Base-by-base conservation (phyloP, 2,329 filamentous ascomycete species). In the Calonectria montana region DNA sequence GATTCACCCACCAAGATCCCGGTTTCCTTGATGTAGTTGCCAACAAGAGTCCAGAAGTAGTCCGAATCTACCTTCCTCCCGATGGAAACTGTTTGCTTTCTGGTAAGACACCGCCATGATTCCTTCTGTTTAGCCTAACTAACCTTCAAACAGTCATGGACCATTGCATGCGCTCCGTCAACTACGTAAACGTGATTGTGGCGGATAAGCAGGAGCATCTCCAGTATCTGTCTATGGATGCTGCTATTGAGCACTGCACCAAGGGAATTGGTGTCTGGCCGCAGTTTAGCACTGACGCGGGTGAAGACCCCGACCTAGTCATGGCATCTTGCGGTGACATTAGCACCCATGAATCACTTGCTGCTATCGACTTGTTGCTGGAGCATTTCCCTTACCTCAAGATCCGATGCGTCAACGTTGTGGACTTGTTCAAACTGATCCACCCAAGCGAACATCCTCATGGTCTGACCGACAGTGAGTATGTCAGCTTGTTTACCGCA, bases 151-250 rank as follows among this genome's bases (percentile, higher is more conserved):
- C 16, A 80, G 91, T 92, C 50, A 94, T 92, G 88, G 89, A 95
- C 79, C 94, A 96, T 84, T 95, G 93, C 80, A 87, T 96, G 72
- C 88, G 88, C 73, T 93, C 91, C 59, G 86, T 86, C 76, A 95
- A 95, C 87, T 95, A 96, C 80, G 93, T 96, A 84, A 96, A 96
- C 80, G 93, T 95, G 57, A 86, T 96, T 62, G 93, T 95, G 0
- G 90, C 93, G 55, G 94, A 95, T 84, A 96, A 96, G 85, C 93
- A 95, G 81, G 89, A 93, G 47, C 93, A 95, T 79, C 87, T 94
- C 25, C 93, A 95, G 79, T 95, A 91, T 82, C 88, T 95, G n/a
- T 84, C 86, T 75, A 94, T 94, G 89, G 91, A 94, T 1, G 88
- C 90, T 71, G 94, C 94, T 3, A 86, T 94, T 66, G 87, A 90